Base-by-base conservation (phyloP, 2,329 filamentous ascomycete genomes). In the Diplodia mutila region DNA sequence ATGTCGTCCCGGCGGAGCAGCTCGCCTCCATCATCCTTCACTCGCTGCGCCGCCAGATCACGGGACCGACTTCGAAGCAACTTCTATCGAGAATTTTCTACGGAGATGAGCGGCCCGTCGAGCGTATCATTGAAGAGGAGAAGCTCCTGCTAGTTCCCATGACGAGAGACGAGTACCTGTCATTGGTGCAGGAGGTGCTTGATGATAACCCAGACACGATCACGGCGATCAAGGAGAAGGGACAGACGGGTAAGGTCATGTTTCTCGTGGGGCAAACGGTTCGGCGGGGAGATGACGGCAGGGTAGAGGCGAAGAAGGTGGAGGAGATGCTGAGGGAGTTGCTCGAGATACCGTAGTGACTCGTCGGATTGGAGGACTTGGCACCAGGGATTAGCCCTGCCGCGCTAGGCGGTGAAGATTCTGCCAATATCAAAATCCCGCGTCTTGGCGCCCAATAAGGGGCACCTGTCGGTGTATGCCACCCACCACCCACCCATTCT, bases 251-350 rank as follows among this genome's bases (percentile, higher is more conserved):
- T n/a, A 91, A 91, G 76, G 76, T 90, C 7, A 88, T 87, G 72
- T 91, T 86, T 81, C 85, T 91, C 71, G 85, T 91, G 16, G 89
- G 89, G 12, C 86, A 90, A 76, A 90, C 91, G 86, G 88, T 91
- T 78, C 81, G 86, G 53, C 78, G 80, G 69, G 87, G 86, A 32
- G 82, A 84, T 32, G 86, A 87, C 68, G 88, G 88, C 0, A 85
- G 85, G 1, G 84, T 91, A 7, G 87, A 90, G 75, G 85, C 89
- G 4, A 81, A 82, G 67, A 83, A 83, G 72, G 89, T 88, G 11
- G 85, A 86, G 74, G 77, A 80, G 67, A 80, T 86, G 12, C 75
- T 91, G 39, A 80, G 81, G 67, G 79, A 83, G 72, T 72, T 87
- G 52, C 78, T 88, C 59, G 32, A 53, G 25, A 53, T 54, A 54